A percentile compares a stretch with the other conserved stretches of the same genome.
Evolutionary conservation across 2,329 filamentous ascomycete species (phyloP).

Genomic region (Ophiostoma perfectum): DNA sequence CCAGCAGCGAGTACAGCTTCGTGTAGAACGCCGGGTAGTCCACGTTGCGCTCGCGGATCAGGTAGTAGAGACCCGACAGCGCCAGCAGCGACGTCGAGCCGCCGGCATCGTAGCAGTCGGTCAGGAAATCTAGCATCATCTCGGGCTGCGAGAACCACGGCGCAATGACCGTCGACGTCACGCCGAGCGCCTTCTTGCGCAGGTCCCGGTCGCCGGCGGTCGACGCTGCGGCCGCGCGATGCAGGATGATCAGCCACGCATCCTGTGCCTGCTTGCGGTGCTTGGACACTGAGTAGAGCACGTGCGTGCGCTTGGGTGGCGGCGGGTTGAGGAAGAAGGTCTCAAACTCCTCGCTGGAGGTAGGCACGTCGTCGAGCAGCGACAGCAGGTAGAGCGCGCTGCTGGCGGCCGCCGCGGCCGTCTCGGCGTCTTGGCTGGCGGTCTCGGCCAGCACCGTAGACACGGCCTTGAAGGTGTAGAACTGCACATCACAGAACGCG

Average conservation of each 20-base stretch:
- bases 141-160: slow-evolving; percentile 89
- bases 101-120: slow-evolving; percentile 83
- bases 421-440: slow-evolving; percentile 17
- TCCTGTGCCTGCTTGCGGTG: slow-evolving; percentile 79
- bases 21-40: slow-evolving; percentile 93
- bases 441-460: slow-evolving; percentile 29
- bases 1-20: slow-evolving; percentile 89
- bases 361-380: slow-evolving; percentile 65
- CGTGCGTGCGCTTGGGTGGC: slow-evolving; percentile 62
- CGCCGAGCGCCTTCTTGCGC: slow-evolving; percentile 69
- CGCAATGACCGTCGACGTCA: slow-evolving; percentile 71
- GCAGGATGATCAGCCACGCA: slow-evolving; percentile 77
- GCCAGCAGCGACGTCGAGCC: slow-evolving; percentile 84
- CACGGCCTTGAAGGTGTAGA: slow-evolving; percentile 70
- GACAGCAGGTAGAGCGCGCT: slow-evolving; percentile 59
- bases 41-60: slow-evolving; percentile 88
- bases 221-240: slow-evolving; percentile 47
- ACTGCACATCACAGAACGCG: slow-evolving; percentile 77
- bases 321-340: slow-evolving; percentile 59
- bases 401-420: slow-evolving; percentile 26
- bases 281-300: slow-evolving; percentile 58
- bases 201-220: slow-evolving; percentile 53
- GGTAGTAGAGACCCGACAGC: slow-evolving; percentile 86
- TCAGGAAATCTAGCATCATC: slow-evolving; percentile 90
- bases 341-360: slow-evolving; percentile 59